Evolutionary conservation across 495 filamentous ascomycete genomes (phyloP).

Genomic region (Tuber umbilicatum): DNA sequence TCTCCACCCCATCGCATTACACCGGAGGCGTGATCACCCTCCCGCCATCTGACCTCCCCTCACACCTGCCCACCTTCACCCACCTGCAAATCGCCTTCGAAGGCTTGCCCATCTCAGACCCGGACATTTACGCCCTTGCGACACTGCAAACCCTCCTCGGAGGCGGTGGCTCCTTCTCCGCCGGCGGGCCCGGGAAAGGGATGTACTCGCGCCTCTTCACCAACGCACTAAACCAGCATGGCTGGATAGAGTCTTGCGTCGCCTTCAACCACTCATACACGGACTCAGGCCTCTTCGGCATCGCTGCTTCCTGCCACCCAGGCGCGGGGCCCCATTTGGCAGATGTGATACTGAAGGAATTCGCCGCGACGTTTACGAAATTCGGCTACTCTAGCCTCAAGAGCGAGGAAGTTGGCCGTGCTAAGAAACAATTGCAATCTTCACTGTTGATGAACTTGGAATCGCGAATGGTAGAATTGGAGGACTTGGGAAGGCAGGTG

Average conservation of each 20-base stretch:
- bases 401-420: constrained; percentile 75
- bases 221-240: constrained; percentile 93
- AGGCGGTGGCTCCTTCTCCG: constrained; percentile 94
- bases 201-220: constrained; percentile 98
- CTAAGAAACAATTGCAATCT: constrained; percentile 93
- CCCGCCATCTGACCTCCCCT: constrained; percentile 66
- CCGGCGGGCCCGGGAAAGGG: constrained; percentile 93
- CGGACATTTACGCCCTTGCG: constrained; percentile 92
- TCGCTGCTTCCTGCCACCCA: constrained; percentile 76
- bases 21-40: constrained; percentile 88
- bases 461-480: constrained; percentile 94
- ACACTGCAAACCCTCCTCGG: constrained; percentile 95
- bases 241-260: constrained; percentile 90
- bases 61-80: constrained; percentile 70
- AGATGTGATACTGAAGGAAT: constrained; percentile 87
- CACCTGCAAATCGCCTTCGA: constrained; percentile 95
- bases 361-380: constrained; percentile 66
- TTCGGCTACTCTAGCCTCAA: constrained; percentile 61
- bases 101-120: constrained; percentile 78
- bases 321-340: constrained; percentile 69
- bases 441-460: constrained; percentile 96
- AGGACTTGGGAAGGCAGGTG: constrained; percentile 92
- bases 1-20: constrained; percentile 58
- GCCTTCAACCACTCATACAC: constrained; percentile 97
- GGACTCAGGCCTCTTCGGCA: constrained; percentile 90